Evolutionary conservation across 202 grass and related monocot genomes (phyloP).

Genomic region (Hordeum pubiflorum): DNA sequence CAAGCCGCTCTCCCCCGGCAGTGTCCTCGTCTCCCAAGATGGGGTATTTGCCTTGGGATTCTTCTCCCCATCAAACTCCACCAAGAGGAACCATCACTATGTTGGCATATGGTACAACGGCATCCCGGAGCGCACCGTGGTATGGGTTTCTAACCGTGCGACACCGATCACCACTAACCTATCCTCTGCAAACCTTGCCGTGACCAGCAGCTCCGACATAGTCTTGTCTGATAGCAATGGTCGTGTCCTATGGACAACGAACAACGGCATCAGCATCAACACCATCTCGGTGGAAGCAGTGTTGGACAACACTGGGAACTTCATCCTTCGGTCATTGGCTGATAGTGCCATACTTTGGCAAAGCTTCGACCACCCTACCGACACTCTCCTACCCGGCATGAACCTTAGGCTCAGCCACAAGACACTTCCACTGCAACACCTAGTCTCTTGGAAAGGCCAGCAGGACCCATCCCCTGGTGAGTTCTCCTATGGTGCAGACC

Average conservation of each 20-base stretch:
- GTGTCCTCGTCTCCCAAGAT: conserved; percentile 29
- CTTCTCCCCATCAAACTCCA: conserved; percentile 5
- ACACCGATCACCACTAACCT: conserved; percentile 24
- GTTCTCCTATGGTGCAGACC: conserved; percentile 39
- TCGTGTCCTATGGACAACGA: conserved; percentile 31
- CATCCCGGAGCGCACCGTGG: conserved; percentile 23
- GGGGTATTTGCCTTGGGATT: conserved; percentile 14
- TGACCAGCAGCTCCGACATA: conserved; percentile 26
- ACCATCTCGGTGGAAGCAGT: conserved; percentile 10
- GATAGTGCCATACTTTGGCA: not conserved
- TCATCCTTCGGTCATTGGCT: conserved; percentile 33
- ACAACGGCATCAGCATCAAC: not conserved
- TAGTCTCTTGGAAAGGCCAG: conserved; percentile 37
- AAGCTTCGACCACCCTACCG: not conserved
- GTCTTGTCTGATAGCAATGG: conserved; percentile 16
- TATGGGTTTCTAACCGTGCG: conserved; percentile 63
- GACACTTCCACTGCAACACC: conserved; percentile 8
- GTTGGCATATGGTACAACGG: conserved; percentile 59
- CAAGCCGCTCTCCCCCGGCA: conserved; percentile 8
- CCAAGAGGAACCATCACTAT: conserved; percentile 16
- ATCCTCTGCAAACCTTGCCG: conserved; percentile 12
- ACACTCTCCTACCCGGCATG: conserved; percentile 47
- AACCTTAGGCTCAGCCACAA: conserved; percentile 44
- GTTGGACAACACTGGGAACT: conserved; percentile 47
- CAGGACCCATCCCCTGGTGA: conserved; percentile 40